Evolutionary conservation across 306 rosid species (phyloP).

Genomic region (Castanea crenata): DNA sequence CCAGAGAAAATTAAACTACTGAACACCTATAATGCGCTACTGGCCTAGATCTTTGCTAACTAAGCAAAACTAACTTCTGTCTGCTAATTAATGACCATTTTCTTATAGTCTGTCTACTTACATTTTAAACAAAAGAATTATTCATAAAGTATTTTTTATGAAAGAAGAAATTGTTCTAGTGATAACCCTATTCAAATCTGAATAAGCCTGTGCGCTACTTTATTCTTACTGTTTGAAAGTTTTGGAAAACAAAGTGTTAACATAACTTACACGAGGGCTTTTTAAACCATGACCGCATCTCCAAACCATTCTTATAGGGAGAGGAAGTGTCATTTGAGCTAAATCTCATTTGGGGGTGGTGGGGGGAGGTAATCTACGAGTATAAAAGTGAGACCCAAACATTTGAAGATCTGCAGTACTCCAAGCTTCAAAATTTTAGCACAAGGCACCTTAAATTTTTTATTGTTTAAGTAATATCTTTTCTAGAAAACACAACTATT

Average conservation of each 20-base stretch:
- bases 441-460: neutral
- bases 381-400: neutral
- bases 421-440: neutral
- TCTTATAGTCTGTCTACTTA: neutral
- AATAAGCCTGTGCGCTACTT: neutral
- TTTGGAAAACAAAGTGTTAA: neutral
- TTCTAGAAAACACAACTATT: neutral
- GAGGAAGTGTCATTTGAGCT: neutral
- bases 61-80: neutral
- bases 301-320: neutral
- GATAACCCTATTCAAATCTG: neutral
- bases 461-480: neutral
- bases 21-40: no score
- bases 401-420: no score
- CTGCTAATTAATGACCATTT: neutral
- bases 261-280: neutral
- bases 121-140: neutral
- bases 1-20: no score
- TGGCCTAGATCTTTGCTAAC: neutral
- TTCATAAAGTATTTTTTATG: neutral
- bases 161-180: neutral
- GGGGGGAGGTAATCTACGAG: no score
- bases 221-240: neutral
- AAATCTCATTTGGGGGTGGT: neutral
- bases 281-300: neutral